A percentile compares a stretch with the other conserved stretches of the same genome.
Conservation (phyloP, 768 basidiomycete genomes). For the Boletus rex-veris region DNA sequence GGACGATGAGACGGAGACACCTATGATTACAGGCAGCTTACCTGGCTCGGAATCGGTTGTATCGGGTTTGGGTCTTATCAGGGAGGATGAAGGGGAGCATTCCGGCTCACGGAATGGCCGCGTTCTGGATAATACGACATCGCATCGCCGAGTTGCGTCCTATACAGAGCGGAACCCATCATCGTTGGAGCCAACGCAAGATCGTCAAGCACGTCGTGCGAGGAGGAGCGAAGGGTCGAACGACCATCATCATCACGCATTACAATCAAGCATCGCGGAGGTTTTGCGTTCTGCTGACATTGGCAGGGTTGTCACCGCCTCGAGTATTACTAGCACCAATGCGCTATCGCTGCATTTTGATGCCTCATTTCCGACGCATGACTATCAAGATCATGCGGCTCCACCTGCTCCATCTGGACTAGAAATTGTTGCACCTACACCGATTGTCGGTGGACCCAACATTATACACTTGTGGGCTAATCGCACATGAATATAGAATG, state of each 20-base stretch:
- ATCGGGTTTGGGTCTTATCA: slow-evolving; percentile 31
- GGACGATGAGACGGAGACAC: slow-evolving; percentile 18
- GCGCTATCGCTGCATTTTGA: slow-evolving; percentile 36
- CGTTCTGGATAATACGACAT: slow-evolving; percentile 6
- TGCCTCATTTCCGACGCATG: slow-evolving; percentile 32
- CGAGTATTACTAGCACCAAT: slow-evolving; percentile 29
- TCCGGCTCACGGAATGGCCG: slow-evolving; percentile 9
- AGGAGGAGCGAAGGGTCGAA: slow-evolving; percentile 21
- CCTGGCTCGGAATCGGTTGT: slow-evolving; percentile 15
- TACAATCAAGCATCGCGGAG: slow-evolving; percentile 22
- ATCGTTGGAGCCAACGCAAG: slow-evolving; percentile 8
- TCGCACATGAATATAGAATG: slow-evolving; percentile 24
- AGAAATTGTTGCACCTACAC: slow-evolving; percentile 33
- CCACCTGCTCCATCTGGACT: slow-evolving; percentile 25
- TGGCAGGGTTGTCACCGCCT: slow-evolving; percentile 14
- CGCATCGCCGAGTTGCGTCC: slow-evolving; percentile 18
- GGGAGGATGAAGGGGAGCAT: slow-evolving; percentile 29
- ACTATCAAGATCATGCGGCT: slow-evolving; percentile 14
- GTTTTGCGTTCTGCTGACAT: slow-evolving; percentile 15
- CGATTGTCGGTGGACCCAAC: slow-evolving; percentile 34
- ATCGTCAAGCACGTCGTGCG: slow-evolving; percentile 19
- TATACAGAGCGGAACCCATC: slow-evolving; percentile 18
- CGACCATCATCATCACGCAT: slow-evolving; percentile 20
- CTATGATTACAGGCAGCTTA: slow-evolving; percentile 20
- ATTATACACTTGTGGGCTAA: slow-evolving; percentile 34